Percentiles rank a stretch among this genome's conserved stretches.
Evolutionary conservation across 371 early-diverging fungal genomes (phyloP).

Genomic region (Apophysomyces sp.): DNA sequence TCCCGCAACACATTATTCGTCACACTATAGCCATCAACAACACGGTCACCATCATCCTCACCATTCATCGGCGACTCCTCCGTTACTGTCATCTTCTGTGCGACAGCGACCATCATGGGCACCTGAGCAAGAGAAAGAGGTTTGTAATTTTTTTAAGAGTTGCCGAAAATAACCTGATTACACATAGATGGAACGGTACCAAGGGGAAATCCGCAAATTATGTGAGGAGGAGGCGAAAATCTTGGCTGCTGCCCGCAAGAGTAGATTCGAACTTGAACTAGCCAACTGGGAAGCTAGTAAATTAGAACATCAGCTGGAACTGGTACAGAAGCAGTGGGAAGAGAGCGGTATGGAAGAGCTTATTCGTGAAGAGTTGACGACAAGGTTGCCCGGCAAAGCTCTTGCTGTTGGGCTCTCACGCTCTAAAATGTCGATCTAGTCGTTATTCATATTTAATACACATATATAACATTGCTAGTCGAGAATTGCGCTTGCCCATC

Average conservation of each 20-base stretch:
- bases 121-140: conserved; percentile 50
- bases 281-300: conserved; percentile 59
- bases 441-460: neutral
- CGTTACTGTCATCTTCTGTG: conserved; percentile 13
- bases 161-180: neutral
- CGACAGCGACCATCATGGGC: conserved; percentile 36
- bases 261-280: conserved; percentile 49
- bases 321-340: conserved; percentile 53
- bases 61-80: neutral
- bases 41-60: conserved; percentile 9
- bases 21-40: conserved; percentile 8
- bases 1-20: conserved; percentile 7
- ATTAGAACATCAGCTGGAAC: conserved; percentile 49
- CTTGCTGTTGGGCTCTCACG: conserved; percentile 8
- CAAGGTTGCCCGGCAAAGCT: conserved; percentile 3
- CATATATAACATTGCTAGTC: neutral
- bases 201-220: conserved; percentile 27
- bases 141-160: neutral
- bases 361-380: conserved; percentile 18
- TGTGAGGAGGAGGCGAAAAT: conserved; percentile 45
- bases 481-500: no score
- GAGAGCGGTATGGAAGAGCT: conserved; percentile 45
- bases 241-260: conserved; percentile 38
- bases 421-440: neutral
- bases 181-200: conserved; percentile 38